These are phyloP conservation scores for Lasiosphaeria ovina DNA, from an alignment of 495 filamentous ascomycete species.

Conservation along the genomic window DNA sequence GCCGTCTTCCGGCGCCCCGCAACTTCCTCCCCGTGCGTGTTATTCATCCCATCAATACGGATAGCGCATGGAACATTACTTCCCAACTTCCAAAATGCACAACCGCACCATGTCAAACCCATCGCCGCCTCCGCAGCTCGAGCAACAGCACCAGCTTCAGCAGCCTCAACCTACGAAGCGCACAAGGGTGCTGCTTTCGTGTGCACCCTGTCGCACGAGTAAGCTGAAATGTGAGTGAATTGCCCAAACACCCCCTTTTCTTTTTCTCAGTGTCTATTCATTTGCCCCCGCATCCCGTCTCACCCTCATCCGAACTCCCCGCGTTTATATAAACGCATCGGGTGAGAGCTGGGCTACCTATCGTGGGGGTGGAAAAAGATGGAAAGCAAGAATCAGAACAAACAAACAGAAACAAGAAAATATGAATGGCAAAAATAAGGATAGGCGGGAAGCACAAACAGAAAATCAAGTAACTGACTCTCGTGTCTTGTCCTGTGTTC, in stretches of 20 bases:
- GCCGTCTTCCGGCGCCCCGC: too few relatives aligned
- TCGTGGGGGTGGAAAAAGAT: neutral
- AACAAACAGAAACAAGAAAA: neutral
- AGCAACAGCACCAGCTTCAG: neutral
- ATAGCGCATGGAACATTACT: neutral
- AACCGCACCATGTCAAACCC: neutral
- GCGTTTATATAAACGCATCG: too few relatives aligned
- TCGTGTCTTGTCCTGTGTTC: neutral
- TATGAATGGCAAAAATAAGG: neutral
- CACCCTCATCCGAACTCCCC: neutral
- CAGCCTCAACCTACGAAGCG: slow-evolving; percentile 28
- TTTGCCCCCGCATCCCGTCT: neutral
- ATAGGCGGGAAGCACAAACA: neutral
- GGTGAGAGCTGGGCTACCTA: neutral
- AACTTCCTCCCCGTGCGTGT: too few relatives aligned
- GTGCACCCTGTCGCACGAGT: slow-evolving; percentile 39
- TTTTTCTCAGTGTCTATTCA: too few relatives aligned
- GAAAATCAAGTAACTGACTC: slow-evolving; percentile 1
- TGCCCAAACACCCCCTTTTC: neutral
- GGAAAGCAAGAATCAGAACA: neutral
- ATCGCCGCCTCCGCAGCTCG: neutral
- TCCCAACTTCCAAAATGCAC: neutral
- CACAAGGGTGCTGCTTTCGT: slow-evolving; percentile 40
- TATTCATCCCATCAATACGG: too few relatives aligned
- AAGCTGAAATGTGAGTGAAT: slow-evolving; percentile 42